Percentiles rank a stretch among this genome's conserved stretches.
These are phyloP conservation scores for Macrolepiota fuliginosa DNA, from an alignment of 768 basidiomycete species.

Conservation along the genomic window DNA sequence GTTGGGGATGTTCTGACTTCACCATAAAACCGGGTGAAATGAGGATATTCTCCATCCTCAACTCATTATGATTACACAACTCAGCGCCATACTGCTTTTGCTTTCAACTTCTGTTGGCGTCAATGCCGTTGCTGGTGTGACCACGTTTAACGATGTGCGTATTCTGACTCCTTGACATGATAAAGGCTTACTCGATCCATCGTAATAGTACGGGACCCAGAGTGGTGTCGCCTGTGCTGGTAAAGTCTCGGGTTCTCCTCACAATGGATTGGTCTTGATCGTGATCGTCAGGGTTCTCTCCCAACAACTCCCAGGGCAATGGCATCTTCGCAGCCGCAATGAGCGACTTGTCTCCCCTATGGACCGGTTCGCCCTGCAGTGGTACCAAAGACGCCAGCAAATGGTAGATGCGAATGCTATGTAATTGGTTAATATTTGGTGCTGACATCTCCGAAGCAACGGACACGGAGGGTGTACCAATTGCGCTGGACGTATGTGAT, in stretches of 20 bases:
- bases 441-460: conserved; percentile 14
- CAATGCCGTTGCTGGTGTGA: conserved; percentile 19
- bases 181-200: neutral
- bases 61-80: neutral
- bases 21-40: neutral
- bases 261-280: neutral
- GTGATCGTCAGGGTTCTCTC: conserved; percentile 18
- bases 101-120: conserved; percentile 6
- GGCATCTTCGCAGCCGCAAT: conserved; percentile 29
- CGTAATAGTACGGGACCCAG: conserved; percentile 14
- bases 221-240: conserved; percentile 14
- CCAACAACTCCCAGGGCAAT: conserved; percentile 26
- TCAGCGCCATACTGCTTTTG: neutral
- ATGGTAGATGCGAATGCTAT: conserved; percentile 13
- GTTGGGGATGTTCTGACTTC: neutral
- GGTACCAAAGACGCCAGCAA: conserved; percentile 22
- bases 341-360: conserved; percentile 29
- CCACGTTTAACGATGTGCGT: conserved; percentile 19
- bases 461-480: conserved; percentile 24
- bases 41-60: neutral
- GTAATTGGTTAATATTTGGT: neutral
- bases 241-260: neutral
- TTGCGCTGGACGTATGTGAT: conserved; percentile 24
- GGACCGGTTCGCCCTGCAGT: conserved; percentile 25
- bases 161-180: neutral